Base-by-base conservation (phyloP, 2,329 filamentous ascomycete genomes). In the Fusarium sp. region DNA sequence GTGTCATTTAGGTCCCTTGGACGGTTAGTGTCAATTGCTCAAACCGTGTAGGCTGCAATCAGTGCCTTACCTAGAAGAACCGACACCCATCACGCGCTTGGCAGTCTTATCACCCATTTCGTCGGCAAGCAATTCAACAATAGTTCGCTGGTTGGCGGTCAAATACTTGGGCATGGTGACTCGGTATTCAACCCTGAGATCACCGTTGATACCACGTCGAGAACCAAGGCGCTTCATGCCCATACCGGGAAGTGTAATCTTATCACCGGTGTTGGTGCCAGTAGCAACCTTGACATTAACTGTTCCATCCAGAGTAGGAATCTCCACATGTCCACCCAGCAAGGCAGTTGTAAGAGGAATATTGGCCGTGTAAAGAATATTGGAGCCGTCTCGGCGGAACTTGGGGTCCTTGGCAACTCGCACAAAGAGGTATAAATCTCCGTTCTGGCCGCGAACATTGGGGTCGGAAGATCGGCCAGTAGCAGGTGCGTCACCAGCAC, bases 81-180 rank as follows among this genome's bases (percentile, higher is more conserved):
- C 79, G 61, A 97, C 84, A 78, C 97, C 95, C 94, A 99, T 98
- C 61, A 97, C 89, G 48, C 96, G 88, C 84, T 93, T 96, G 37
- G 96, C 96, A 32, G 89, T 93, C 85, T 95, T 94, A 82, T 99
- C 96, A 41, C 89, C 91, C 90, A 99, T 92, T 84, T 99, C 96
- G 76, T 99, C 95, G 10, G 96, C 96, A 71, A 99, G 89, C 89
- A 98, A 95, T 84, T 99, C 96, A 46, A 97, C 84, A 64, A 99
- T 92, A 2, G 93, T 97, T 58, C 96, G 89, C 84, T 99, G 95
- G 83, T 97, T 98, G 48, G 92, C 89, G 59, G 89, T 94, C 71
- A 99, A 86, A 77, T 95, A 98, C 83, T 97, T 98, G 48, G 96
- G 96, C 93, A 98, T 97, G 59, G 89, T 85, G 48, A 99, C 93